These are phyloP conservation scores for Podaxis sp. DNA, from an alignment of 768 basidiomycete genomes.

Conservation along the genomic window DNA sequence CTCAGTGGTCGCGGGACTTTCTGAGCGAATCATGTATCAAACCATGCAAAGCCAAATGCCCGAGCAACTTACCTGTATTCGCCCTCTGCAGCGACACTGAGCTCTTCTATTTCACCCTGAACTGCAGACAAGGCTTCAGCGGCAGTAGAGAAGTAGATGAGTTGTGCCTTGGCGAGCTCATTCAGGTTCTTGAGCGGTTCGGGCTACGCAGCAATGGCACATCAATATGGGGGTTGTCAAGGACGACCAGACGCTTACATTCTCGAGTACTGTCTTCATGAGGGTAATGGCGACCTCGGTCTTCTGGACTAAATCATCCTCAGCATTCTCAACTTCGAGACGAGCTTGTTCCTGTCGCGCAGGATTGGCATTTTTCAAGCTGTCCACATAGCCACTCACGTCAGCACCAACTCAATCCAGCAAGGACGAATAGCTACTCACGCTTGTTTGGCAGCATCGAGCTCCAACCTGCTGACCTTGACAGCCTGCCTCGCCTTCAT, in stretches of 20 bases:
- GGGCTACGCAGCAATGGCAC: conserved; percentile 47
- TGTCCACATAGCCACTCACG: conserved; percentile 22
- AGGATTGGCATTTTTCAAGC: conserved; percentile 73
- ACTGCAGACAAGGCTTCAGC: conserved; percentile 78
- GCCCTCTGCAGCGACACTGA: conserved; percentile 89
- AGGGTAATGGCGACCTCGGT: conserved; percentile 95
- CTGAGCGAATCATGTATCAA: conserved; percentile 28
- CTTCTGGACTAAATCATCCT: conserved; percentile 95
- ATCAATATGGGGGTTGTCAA: conserved; percentile 5
- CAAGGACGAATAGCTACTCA: conserved; percentile 30
- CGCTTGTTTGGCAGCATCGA: conserved; percentile 89
- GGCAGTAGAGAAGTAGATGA: conserved; percentile 68
- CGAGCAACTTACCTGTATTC: conserved; percentile 69
- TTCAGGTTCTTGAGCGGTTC: conserved; percentile 95
- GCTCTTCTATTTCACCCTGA: conserved; percentile 91
- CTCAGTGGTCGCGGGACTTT: conserved; percentile 89
- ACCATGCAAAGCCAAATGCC: not conserved
- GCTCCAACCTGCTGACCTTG: conserved; percentile 72
- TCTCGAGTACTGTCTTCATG: conserved; percentile 98
- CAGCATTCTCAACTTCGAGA: conserved; percentile 88
- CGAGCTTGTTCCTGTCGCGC: conserved; percentile 87
- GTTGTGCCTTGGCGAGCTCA: conserved; percentile 87
- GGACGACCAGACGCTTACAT: conserved; percentile 51
- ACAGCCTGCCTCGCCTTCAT: conserved; percentile 91
- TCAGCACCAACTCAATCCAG: not conserved